phyloP scores from a whole-genome alignment of 2,329 filamentous ascomycete species.

The Coniosporium tulheliwenetii region DNA sequence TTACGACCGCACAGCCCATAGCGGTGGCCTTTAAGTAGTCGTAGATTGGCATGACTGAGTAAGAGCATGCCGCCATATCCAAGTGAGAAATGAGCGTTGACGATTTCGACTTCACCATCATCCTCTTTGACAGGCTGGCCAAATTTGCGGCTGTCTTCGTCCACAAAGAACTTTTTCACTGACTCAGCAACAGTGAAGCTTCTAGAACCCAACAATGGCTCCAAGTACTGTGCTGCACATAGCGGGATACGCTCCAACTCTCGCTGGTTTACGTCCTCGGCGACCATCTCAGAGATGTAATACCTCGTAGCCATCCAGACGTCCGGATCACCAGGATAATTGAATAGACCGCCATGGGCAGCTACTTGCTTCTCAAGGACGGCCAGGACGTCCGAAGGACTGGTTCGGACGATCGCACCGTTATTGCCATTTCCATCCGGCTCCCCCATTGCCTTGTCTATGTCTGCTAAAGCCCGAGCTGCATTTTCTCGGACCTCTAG shows the following conservation, averaged over 20 bases:
- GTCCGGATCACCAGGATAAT: conserved; percentile 43
- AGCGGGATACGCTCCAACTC: conserved; percentile 56
- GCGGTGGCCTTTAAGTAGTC: conserved; percentile 87
- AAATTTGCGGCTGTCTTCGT: conserved; percentile 76
- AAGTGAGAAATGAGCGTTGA: conserved; percentile 94
- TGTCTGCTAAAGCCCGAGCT: conserved; percentile 65
- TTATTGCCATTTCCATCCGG: conserved; percentile 39
- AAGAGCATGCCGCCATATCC: conserved; percentile 97
- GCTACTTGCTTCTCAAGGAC: conserved; percentile 63
- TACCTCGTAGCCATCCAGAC: conserved; percentile 51
- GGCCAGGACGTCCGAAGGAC: conserved; percentile 56
- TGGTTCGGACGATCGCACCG: conserved; percentile 46
- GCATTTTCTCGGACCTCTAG: conserved; percentile 91
- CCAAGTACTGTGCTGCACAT: conserved; percentile 61
- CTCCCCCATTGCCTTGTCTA: conserved; percentile 81
- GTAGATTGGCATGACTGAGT: conserved; percentile 87
- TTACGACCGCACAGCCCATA: conserved; percentile 96
- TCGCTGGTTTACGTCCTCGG: conserved; percentile 75
- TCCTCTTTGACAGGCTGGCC: conserved; percentile 76
- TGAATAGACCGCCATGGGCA: conserved; percentile 46
- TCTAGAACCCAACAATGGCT: conserved; percentile 47
- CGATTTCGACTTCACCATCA: conserved; percentile 86
- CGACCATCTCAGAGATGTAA: conserved; percentile 73
- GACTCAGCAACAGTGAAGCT: conserved; percentile 52
- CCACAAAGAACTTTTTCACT: conserved; percentile 63